These are phyloP conservation scores for Penicillium pancosmium DNA, from an alignment of 495 filamentous ascomycete genomes.

Conservation along the genomic window DNA sequence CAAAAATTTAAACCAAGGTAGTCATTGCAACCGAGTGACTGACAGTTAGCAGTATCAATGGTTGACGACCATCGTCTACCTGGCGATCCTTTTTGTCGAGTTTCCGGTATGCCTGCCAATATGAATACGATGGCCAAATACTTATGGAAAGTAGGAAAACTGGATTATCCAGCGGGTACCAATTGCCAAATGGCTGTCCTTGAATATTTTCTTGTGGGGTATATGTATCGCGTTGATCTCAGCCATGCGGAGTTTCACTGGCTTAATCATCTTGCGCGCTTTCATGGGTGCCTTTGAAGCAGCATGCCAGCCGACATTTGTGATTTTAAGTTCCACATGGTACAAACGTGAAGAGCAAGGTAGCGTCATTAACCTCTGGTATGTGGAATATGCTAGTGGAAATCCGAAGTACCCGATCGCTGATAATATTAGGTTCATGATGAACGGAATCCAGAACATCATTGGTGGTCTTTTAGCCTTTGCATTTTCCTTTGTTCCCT, in stretches of 20 bases:
- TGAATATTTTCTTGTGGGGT: conserved; percentile 65
- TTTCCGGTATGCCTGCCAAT: conserved; percentile 39
- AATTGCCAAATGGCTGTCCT: conserved; percentile 59
- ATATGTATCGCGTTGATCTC: conserved; percentile 55
- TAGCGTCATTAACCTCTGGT: conserved; percentile 64
- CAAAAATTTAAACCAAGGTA: too few relatives aligned
- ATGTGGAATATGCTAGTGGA: conserved; percentile 2
- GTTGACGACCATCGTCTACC: conserved; percentile 54
- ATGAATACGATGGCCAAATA: neutral
- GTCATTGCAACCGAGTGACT: neutral
- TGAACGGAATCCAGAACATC: conserved; percentile 61
- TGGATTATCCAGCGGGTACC: conserved; percentile 60
- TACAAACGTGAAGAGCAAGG: conserved; percentile 69
- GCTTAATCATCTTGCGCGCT: conserved; percentile 57
- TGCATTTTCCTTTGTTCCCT: conserved; percentile 53
- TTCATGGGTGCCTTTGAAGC: conserved; percentile 70
- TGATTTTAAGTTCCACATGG: conserved; percentile 68
- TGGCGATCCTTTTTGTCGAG: conserved; percentile 54
- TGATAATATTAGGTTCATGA: conserved; percentile 54
- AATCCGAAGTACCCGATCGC: neutral
- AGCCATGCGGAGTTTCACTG: conserved; percentile 56
- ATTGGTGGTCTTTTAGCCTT: conserved; percentile 58
- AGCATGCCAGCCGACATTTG: conserved; percentile 57
- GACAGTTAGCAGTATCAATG: conserved; percentile 45
- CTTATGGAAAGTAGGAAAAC: conserved; percentile 26